Evolutionary conservation across 2,329 filamentous ascomycete genomes (phyloP).

Genomic region (Dryadomyces sulphureus): DNA sequence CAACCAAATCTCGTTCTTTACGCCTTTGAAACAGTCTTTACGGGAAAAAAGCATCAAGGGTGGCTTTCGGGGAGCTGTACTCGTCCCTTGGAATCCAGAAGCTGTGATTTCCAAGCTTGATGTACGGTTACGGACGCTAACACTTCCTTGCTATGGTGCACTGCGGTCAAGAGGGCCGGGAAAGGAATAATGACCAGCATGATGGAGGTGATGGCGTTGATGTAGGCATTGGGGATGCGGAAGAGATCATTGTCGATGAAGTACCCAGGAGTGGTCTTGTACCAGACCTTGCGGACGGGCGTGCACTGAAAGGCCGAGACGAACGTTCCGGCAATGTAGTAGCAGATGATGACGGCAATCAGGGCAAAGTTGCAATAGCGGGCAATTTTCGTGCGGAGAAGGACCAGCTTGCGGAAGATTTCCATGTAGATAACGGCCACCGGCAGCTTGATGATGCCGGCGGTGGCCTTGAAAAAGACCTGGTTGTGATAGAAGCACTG

Average conservation of each 20-base stretch:
- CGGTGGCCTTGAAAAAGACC: constrained; percentile 2
- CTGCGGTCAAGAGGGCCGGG: neutral
- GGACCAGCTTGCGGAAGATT: neutral
- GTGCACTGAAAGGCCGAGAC: constrained; percentile 1
- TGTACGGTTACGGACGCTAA: constrained; percentile 2
- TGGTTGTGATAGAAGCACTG: constrained; percentile 1
- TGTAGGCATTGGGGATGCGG: neutral
- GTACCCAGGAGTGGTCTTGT: neutral
- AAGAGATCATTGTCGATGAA: constrained; percentile 4
- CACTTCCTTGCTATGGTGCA: constrained; percentile 2
- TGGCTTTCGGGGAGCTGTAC: too few species aligned
- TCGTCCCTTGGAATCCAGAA: too few species aligned
- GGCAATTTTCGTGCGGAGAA: neutral
- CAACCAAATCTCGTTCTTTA: too few species aligned
- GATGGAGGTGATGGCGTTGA: constrained; percentile 1
- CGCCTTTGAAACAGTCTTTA: too few species aligned
- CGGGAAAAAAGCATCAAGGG: too few species aligned
- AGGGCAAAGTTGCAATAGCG: neutral
- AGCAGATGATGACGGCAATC: neutral
- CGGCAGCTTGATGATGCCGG: constrained; percentile 1
- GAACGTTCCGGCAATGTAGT: constrained; percentile 1
- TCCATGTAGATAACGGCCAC: constrained; percentile 2
- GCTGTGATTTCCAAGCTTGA: too few species aligned
- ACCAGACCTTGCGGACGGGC: neutral
- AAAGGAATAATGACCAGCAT: neutral